Base-by-base conservation (phyloP, 805 yeast genomes). In the Pichia pseudocactophila region DNA sequence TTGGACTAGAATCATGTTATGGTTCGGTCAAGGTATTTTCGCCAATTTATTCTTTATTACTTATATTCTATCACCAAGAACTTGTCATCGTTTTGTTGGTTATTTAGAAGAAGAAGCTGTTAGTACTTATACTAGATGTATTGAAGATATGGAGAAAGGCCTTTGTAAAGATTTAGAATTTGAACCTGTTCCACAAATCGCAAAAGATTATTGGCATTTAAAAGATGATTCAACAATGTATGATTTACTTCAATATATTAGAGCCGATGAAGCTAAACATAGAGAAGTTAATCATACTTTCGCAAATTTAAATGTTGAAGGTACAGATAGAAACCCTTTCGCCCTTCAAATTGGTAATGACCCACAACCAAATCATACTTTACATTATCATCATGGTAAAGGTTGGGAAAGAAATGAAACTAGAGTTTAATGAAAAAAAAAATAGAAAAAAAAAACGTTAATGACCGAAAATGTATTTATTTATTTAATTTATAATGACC, bases 221-320 rank as follows among this genome's bases (percentile, higher is more conserved):
- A 52, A 53, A 34, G 70, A 69, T 26, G 54, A 74, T 19, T 67
- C 81, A 22, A 63, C 75, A 2, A 72, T 81, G 61, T 65, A 67
- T 45, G 86, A 81, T 48, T 67, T 82, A 55, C 64, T 82, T 37
- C 67, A 70, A 45, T 70, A 77, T 50, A 66, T 82, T 19, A 70
- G 88, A 48, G 89, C 89, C 1, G 89, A 81, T 54, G 89, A 81
- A 59, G 80, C 86, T 33, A 81, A 81, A 57, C 88, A 81, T 56
- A 70, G 89, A 59, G 89, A 82, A 54, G 88, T 82, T 25, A 82
- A 81, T 61, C 89, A 81, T 53, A 82, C 88, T 0, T 70, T 80
- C 54, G 88, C 84, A 12, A 80, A 80, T 52, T 68, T 81, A 51
- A 55, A 56, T 34, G 47, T 48, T n/a, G 58, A 60, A 26, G 59